These are phyloP conservation scores for Spergularia azorica DNA, from an alignment of 179 eudicot genomes.

Conservation along the genomic window DNA sequence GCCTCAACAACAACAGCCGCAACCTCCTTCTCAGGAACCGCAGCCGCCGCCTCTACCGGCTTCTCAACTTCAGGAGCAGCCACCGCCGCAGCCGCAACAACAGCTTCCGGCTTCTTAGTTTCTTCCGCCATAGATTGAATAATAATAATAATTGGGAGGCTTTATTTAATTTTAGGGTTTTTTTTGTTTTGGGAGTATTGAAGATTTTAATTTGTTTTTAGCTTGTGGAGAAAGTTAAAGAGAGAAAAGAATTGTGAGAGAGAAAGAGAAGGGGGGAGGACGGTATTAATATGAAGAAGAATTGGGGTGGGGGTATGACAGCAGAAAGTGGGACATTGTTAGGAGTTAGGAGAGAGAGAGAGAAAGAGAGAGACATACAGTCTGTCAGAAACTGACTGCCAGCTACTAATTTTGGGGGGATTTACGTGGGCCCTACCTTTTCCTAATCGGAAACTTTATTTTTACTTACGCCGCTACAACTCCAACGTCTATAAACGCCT, in stretches of 20 bases:
- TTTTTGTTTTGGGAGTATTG: constrained; percentile 2
- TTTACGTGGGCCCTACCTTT: constrained; percentile 25
- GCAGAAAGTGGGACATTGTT: constrained; percentile 24
- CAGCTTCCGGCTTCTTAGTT: constrained; percentile 25
- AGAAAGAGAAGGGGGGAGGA: constrained; percentile 1
- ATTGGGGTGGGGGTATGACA: not conserved
- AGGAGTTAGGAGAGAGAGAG: not conserved
- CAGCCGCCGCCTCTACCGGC: constrained; percentile 26
- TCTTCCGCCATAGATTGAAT: constrained; percentile 41
- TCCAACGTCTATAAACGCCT: not conserved
- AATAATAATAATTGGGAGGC: not conserved
- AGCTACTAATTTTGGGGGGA: constrained; percentile 28
- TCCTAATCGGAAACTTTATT: not conserved
- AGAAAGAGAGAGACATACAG: constrained; percentile 22
- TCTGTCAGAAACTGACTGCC: constrained; percentile 51
- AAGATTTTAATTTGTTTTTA: not conserved
- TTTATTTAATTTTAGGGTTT: not conserved
- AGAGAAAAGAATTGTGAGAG: not conserved
- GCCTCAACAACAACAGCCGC: constrained; percentile 2
- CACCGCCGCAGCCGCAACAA: constrained; percentile 10
- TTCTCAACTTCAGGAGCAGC: constrained; percentile 32
- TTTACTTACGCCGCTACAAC: constrained; percentile 11
- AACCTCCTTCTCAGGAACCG: constrained; percentile 15
- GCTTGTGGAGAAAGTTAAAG: not conserved
- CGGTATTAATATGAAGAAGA: constrained; percentile 24